Evolutionary conservation across 2,329 filamentous ascomycete species (phyloP), one percentile per base, ranked within the genome.

Genomic region (Aureobasidium vineae): DNA sequence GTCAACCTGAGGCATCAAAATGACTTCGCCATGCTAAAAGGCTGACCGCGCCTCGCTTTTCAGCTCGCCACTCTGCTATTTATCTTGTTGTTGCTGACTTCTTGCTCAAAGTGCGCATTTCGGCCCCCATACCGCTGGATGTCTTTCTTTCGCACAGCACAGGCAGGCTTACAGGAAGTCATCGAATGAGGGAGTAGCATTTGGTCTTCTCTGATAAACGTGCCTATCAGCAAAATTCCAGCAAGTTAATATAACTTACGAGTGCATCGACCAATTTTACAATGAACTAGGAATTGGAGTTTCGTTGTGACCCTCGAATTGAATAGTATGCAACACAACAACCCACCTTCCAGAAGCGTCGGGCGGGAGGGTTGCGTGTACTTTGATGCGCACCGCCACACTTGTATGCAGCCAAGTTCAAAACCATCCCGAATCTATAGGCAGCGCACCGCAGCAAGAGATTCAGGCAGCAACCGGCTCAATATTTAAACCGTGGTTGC

Each of bases 1-100:
- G 57, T 61, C 57, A 61, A 38, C 41, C 57, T 61, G 43, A 61
- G 57, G 57, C 57, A 61, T 47, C 40, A 31, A 45, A 31, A 61
- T 23, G 15, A 45, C 57, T 61, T 49, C 41, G 57, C 57, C 57
- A 38, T 49, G 57, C 43, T 59, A 33, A 16, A 15, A 60, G 19
- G 26, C 40, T 45, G 54, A 38, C 54, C 54, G 23, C 38, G 54
- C 54, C 38, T 59, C 40, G 4, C 13, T 33, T 10, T 21, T 59
- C 54, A 59, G 54, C 54, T 33, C 54, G 38, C 40, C 54, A 33
- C 54, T 31, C 11, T 31, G 16, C 13, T 23, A 28, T 21, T 2
- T 5, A 23, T 47, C 21, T 47, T 47, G 43, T 13, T 47, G 10
- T 47, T 23, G 21, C 43, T 47, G 43, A 47, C 11, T 47, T 26